These are phyloP conservation scores for Backusella circina DNA, from an alignment of 192 early-diverging fungal species.

Conservation along the genomic window DNA sequence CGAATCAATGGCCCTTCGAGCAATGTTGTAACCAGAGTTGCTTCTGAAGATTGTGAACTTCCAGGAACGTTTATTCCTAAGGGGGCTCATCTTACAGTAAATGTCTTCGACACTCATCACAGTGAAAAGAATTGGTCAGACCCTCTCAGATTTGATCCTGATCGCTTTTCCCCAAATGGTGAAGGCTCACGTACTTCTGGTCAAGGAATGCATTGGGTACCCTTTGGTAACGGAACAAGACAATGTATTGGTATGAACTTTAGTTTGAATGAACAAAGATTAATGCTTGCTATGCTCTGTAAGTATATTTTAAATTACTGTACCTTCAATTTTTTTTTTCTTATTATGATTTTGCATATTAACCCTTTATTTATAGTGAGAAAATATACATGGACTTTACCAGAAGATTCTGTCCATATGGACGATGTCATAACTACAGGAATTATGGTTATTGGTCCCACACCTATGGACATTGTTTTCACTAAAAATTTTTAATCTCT, in stretches of 20 bases:
- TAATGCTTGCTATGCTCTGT: slow-evolving; percentile 45
- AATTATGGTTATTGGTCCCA: too few relatives aligned
- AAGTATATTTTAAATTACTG: not conserved
- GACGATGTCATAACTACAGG: too few relatives aligned
- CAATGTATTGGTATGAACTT: slow-evolving; percentile 65
- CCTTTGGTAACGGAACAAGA: slow-evolving; percentile 52
- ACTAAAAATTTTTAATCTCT: too few relatives aligned
- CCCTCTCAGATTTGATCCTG: slow-evolving; percentile 18
- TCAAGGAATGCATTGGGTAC: slow-evolving; percentile 40
- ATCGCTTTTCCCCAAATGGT: slow-evolving; percentile 2
- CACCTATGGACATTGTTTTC: too few relatives aligned
- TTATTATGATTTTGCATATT: too few relatives aligned
- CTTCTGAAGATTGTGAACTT: not conserved
- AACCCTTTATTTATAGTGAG: slow-evolving; percentile 22
- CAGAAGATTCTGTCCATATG: slow-evolving; percentile 13
- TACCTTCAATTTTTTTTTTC: not conserved
- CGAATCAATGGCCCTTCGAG: not conserved
- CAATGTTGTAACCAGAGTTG: not conserved
- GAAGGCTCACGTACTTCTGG: not conserved
- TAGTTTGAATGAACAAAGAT: slow-evolving; percentile 50
- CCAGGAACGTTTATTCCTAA: slow-evolving; percentile 16
- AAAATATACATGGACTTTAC: slow-evolving; percentile 21
- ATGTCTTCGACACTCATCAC: slow-evolving; percentile 14
- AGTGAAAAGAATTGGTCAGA: slow-evolving; percentile 8
- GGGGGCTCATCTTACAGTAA: not conserved